Evolutionary conservation across 2,329 filamentous ascomycete genomes (phyloP), one percentile per base, ranked within the genome.

Genomic region (Sarocladium oryzae): DNA sequence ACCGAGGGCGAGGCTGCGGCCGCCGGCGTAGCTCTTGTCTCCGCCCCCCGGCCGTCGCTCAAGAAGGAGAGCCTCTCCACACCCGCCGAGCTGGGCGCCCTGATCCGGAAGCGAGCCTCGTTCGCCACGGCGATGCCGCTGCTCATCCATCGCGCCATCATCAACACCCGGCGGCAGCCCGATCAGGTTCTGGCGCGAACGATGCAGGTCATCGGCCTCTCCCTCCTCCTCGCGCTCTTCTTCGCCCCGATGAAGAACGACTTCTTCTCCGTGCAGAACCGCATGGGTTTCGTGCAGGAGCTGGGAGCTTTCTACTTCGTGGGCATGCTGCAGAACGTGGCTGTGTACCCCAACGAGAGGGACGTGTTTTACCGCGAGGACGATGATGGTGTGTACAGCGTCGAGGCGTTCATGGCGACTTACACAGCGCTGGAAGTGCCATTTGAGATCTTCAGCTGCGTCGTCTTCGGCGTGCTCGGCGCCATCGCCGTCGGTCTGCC

Each of bases 281-380:
- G 86, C 1, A 76, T 89, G 58, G 87, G 87, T 0, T 86, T 88
- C 57, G 70, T 89, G 1, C 83, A 89, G 56, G 80, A 89, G 61
- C 75, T 89, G 26, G 78, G 82, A 1, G 82, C 85, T 0, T 79
- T 87, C 32, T 86, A 87, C 65, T 87, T 87, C 57, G 79, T 88
- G 2, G 86, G 86, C 26, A 88, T 90, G 85, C 73, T 90, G 10
- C 85, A 89, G 63, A 89, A 89, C 59, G 83, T 89, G 3, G 84
- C 85, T 2, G 75, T 88, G 4, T 89, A 89, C 60, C 86, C 86
- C 0, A 70, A 71, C 36, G 86, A 89, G 61, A 75, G 85, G 4
- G 85, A 88, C 52, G 85, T 89, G 0, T 90, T 89, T 63, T 88
- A 89, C 61, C 78, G 84, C 57, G 87, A 90, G 66, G 79, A 86